Base-by-base conservation (phyloP, 768 basidiomycete species). In the Lepiota brunneoincarnata region DNA sequence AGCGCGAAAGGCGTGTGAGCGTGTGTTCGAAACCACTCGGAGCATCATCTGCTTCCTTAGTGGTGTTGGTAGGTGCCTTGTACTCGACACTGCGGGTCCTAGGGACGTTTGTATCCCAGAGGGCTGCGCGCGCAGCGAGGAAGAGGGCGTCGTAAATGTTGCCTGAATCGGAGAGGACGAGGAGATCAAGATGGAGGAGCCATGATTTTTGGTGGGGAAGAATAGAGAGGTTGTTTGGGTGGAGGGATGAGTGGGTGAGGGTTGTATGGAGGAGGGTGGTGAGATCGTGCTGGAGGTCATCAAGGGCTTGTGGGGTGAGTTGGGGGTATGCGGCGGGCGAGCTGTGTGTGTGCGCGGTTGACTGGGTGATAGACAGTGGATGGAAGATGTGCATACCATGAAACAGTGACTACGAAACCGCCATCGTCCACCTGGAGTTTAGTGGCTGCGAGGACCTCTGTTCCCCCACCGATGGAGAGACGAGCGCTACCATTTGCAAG, bases 401-500 rank as follows among this genome's bases (percentile, higher is more conserved):
- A 80, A 20, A 93, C 91, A 7, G 76, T 76, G 65, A 88, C 89
- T 0, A 76, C 72, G 12, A 94, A 65, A 1, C 81, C 84, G 3
- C 44, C 44, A 21, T 54, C 54, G 28, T 58, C 50, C n/a, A 57
- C 23, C 37, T 55, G 43, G 6, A 48, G 76, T 61, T 91, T 89
- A 2, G 81, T 75, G 0, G 89, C 91, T 1, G 87, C 90, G 21
- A 92, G 68, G 3, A 93, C 75, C 59, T 92, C 89, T 0, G 92
- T 93, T 0, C 87, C 85, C 2, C 81, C 83, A 1, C 91, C 92
- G n/a, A 93, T 79, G 58, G 74, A 81, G 6, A 93, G 72, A 20
- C 81, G 79, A 4, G 90, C 90, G 58, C 91, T 93, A 5, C 93
- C 93, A 56, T 94, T 93, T 17, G 92, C 87, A 4, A 91, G 78